A percentile compares a stretch with the other conserved stretches of the same genome.
These are phyloP conservation scores for Lithospermum erythrorhizon DNA, from an alignment of 257 asterid genomes.

Conservation along the genomic window DNA sequence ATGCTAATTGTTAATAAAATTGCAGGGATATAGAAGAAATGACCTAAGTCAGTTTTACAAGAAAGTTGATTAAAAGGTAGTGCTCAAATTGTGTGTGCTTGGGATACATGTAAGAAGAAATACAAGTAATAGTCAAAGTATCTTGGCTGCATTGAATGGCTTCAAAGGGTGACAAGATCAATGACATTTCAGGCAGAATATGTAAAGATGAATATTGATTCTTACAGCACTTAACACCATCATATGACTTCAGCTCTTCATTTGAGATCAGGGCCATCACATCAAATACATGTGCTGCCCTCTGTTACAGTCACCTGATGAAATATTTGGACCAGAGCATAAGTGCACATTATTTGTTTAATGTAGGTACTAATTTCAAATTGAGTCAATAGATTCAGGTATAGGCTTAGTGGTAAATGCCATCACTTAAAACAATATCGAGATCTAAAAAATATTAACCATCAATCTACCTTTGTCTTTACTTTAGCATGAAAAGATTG, in stretches of 20 bases:
- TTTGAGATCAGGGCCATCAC: constrained; percentile 55
- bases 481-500: constrained; percentile 83
- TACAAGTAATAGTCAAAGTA: too few species aligned
- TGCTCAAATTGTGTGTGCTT: too few species aligned
- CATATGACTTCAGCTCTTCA: constrained; percentile 58
- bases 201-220: constrained; percentile 10
- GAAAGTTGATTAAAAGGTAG: too few species aligned
- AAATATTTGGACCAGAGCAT: constrained; percentile 11
- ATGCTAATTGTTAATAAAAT: too few species aligned
- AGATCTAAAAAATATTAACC: not conserved
- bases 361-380: constrained; percentile 1
- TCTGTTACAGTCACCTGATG: constrained; percentile 73
- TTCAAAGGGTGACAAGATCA: not conserved
- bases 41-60: too few species aligned
- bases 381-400: not conserved
- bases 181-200: not conserved
- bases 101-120: too few species aligned
- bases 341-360: not conserved
- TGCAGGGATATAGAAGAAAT: too few species aligned
- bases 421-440: not conserved
- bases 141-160: not conserved
- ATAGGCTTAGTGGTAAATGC: not conserved
- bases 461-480: constrained; percentile 54
- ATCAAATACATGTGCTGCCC: constrained; percentile 84
- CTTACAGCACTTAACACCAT: constrained; percentile 96